Conservation (phyloP, 805 yeast species). For the Ogataea pini region DNA sequence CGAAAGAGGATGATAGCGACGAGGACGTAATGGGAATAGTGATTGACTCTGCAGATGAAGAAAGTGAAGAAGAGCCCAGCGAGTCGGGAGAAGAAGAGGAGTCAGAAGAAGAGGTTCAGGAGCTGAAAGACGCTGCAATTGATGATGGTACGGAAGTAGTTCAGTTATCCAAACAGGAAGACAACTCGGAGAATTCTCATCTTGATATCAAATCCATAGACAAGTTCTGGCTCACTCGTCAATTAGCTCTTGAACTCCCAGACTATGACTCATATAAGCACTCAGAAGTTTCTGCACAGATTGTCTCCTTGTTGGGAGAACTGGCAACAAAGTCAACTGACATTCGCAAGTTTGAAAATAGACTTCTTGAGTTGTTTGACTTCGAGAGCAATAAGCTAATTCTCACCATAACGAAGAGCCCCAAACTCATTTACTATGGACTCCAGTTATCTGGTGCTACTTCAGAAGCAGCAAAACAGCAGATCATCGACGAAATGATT, state of each 20-base stretch:
- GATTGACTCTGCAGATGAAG: constrained; percentile 45
- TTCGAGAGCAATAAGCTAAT: constrained; percentile 53
- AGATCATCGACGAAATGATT: constrained; percentile 46
- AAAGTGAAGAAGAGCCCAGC: constrained; percentile 32
- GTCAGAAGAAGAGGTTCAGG: constrained; percentile 32
- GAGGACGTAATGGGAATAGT: constrained; percentile 33
- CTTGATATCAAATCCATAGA: constrained; percentile 30
- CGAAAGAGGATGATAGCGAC: constrained; percentile 26
- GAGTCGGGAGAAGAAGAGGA: constrained; percentile 29
- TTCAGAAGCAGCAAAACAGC: constrained; percentile 36
- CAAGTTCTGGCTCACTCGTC: constrained; percentile 54
- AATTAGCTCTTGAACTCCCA: constrained; percentile 38
- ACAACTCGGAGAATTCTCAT: constrained; percentile 10
- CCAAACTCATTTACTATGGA: constrained; percentile 32
- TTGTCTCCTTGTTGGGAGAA: constrained; percentile 43
- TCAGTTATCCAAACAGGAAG: constrained; percentile 13
- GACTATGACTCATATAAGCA: constrained; percentile 41
- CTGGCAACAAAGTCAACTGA: constrained; percentile 30
- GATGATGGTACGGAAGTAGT: constrained; percentile 24
- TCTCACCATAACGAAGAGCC: constrained; percentile 48
- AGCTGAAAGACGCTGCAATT: constrained; percentile 21
- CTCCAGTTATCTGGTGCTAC: constrained; percentile 23
- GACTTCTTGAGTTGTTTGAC: constrained; percentile 53
- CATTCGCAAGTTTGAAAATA: constrained; percentile 50
- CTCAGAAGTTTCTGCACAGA: constrained; percentile 39